These are phyloP conservation scores for Penicillium turbatum DNA, from an alignment of 495 filamentous ascomycete genomes.

Conservation along the genomic window DNA sequence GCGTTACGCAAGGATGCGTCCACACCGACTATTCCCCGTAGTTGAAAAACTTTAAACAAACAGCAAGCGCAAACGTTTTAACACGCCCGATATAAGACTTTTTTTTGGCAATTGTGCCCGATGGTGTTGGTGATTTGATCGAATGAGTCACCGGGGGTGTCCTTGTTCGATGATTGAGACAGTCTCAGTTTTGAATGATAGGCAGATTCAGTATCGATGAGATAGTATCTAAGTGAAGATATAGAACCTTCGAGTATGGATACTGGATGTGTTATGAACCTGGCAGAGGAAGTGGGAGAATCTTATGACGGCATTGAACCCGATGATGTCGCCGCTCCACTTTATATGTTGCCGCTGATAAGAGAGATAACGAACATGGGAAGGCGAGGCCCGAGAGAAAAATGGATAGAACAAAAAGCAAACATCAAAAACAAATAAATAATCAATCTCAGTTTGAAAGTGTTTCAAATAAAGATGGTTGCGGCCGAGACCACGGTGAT, in stretches of 20 bases:
- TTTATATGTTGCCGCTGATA: slow-evolving; percentile 26
- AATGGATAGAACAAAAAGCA: background rate
- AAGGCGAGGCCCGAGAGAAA: background rate
- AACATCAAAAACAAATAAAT: background rate
- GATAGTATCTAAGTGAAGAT: background rate
- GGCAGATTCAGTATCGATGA: background rate
- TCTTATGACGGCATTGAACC: slow-evolving; percentile 21
- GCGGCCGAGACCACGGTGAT: background rate
- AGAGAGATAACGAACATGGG: slow-evolving; percentile 9
- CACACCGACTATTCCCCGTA: slow-evolving; percentile 24
- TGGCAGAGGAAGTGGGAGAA: slow-evolving; percentile 13
- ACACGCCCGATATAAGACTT: background rate
- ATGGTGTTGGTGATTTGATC: background rate
- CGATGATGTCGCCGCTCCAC: slow-evolving; percentile 38
- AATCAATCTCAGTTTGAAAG: background rate
- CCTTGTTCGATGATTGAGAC: background rate
- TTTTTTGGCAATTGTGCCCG: background rate
- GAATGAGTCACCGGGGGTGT: background rate
- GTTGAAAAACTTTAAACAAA: slow-evolving; percentile 1
- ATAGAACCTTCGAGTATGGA: background rate
- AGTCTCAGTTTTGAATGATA: background rate
- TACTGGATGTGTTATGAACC: slow-evolving; percentile 7
- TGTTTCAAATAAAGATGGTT: background rate
- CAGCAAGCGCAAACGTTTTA: background rate
- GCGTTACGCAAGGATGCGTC: slow-evolving; percentile 20